Percentiles rank a stretch among this genome's conserved stretches.
These are phyloP conservation scores for Melaleuca alternifolia DNA, from an alignment of 345 rosid species.

Conservation along the genomic window DNA sequence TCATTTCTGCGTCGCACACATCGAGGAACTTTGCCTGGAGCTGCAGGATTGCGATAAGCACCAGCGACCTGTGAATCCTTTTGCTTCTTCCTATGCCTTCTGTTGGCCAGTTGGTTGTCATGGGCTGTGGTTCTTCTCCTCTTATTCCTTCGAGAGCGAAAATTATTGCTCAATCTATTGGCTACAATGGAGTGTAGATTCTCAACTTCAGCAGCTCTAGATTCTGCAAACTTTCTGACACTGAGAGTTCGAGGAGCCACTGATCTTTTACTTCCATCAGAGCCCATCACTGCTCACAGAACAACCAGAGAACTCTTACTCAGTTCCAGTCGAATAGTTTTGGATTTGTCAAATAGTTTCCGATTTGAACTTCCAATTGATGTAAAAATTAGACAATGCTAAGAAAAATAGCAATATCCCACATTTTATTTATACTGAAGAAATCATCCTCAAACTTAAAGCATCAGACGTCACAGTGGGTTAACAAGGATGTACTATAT, in stretches of 20 bases:
- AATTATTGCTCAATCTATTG: slow-evolving; percentile 41
- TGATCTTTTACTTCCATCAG: slow-evolving; percentile 18
- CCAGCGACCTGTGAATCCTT: slow-evolving; percentile 11
- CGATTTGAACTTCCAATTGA: neutral
- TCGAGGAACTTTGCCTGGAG: slow-evolving; percentile 18
- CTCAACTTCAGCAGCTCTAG: slow-evolving; percentile 62
- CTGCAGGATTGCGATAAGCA: slow-evolving; percentile 3
- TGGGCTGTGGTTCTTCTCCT: slow-evolving; percentile 75
- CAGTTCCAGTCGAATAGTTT: neutral
- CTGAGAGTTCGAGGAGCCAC: slow-evolving; percentile 52
- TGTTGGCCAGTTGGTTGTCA: slow-evolving; percentile 39
- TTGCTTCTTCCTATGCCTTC: slow-evolving; percentile 31
- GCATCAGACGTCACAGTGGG: neutral
- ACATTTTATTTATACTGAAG: no score
- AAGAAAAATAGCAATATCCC: neutral
- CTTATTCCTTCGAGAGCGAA: slow-evolving; percentile 55
- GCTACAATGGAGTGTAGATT: slow-evolving; percentile 52
- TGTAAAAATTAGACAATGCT: neutral
- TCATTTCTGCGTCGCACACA: slow-evolving; percentile 50
- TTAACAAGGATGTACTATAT: neutral
- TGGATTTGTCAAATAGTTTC: neutral
- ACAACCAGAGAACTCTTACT: neutral
- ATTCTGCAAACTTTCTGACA: slow-evolving; percentile 58
- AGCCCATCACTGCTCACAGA: slow-evolving; percentile 13
- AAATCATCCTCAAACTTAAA: neutral